Conservation (phyloP, 768 basidiomycete species). For the Russula ochroleuca region DNA sequence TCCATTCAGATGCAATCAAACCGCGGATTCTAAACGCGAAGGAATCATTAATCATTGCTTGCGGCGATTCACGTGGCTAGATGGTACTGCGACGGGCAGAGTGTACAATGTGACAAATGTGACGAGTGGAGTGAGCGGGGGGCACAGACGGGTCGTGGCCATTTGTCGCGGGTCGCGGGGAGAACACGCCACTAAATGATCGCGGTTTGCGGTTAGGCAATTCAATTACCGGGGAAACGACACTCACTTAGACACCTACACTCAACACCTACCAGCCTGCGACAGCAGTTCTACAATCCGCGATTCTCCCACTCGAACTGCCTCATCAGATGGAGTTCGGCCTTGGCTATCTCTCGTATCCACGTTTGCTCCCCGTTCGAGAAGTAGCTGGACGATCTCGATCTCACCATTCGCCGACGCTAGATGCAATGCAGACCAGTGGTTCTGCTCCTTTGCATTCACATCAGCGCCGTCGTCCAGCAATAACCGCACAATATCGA, state of each 20-base stretch:
- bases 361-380: background rate
- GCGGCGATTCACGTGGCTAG: too few species aligned
- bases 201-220: background rate
- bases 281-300: background rate
- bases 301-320: background rate
- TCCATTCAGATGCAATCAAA: too few species aligned
- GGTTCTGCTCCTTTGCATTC: background rate
- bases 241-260: background rate
- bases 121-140: too few species aligned
- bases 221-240: background rate
- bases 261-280: background rate
- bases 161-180: too few species aligned
- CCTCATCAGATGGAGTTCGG: background rate
- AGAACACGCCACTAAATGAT: too few species aligned
- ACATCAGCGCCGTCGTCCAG: background rate
- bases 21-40: too few species aligned
- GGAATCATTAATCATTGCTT: too few species aligned
- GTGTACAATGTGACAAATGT: too few species aligned
- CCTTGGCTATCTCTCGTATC: background rate
- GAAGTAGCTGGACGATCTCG: background rate
- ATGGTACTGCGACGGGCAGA: too few species aligned
- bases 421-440: background rate
- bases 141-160: too few species aligned
- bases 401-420: background rate
- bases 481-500: background rate